Conservation (phyloP, 2,329 filamentous ascomycete genomes). For the Ophiobolus disseminans region DNA sequence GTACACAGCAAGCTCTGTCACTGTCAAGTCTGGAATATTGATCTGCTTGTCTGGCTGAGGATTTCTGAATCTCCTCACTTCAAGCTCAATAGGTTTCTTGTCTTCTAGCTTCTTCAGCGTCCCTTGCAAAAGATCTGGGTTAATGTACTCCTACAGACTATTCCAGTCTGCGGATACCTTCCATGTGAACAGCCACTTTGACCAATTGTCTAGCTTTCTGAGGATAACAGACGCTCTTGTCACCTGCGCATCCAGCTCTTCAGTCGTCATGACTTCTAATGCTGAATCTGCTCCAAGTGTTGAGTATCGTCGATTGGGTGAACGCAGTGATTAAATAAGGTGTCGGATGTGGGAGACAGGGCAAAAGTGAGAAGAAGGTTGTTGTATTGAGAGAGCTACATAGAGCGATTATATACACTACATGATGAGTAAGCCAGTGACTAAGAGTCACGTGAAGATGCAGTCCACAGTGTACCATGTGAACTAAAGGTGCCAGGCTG, state of each 20-base stretch:
- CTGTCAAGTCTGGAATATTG: not conserved
- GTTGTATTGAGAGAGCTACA: too few relatives aligned
- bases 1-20: not conserved
- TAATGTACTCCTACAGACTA: not conserved
- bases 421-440: too few relatives aligned
- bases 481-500: too few relatives aligned
- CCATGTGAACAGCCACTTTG: not conserved
- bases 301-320: not conserved
- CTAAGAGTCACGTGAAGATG: too few relatives aligned
- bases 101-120: not conserved
- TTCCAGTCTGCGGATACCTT: not conserved
- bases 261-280: not conserved
- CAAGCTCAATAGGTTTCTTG: not conserved
- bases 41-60: not conserved
- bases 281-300: not conserved
- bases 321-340: not conserved
- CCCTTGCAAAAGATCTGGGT: not conserved
- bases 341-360: too few relatives aligned
- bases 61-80: not conserved
- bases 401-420: too few relatives aligned
- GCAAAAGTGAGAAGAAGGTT: too few relatives aligned
- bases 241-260: not conserved
- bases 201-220: not conserved
- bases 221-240: not conserved
- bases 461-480: too few relatives aligned